Evolutionary conservation across 805 yeast genomes (phyloP), one percentile per base, ranked within the genome.

Genomic region (Pichia cabralensis): DNA sequence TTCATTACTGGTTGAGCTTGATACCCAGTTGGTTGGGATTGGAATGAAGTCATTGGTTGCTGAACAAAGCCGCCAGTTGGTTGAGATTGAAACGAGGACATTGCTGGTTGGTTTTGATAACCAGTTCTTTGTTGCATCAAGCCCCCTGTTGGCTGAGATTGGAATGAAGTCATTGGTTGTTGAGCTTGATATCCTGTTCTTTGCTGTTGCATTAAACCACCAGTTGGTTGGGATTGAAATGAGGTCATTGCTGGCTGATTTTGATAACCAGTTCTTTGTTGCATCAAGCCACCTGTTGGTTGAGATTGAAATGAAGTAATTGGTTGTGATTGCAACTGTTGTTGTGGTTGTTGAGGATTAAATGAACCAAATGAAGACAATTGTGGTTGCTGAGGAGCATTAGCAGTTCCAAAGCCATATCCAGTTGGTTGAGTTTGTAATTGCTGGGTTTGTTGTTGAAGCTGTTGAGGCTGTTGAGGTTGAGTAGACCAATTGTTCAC

Each of bases 11-110:
- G 46, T 17, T 30, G 36, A 14, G 39, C 43, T 13, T 41, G 38
- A 50, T 52, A 62, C 8, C 73, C 71, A 10, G 73, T 65, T 34
- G 58, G 56, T 45, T 56, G 67, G n/a, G n/a, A n/a, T n/a, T n/a
- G n/a, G n/a, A n/a, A n/a, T 22, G 53, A 45, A 23, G 35, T 43
- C 35, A 47, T 28, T 5, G 49, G 43, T 33, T 41, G 44, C 15
- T 31, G 38, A 15, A 15, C 28, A 15, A 36, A 21, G 15, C 33
- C 33, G 14, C 43, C 38, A 5, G 43, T 46, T 24, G 41, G 36
- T 30, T 44, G 53, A 8, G 44, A 31, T 18, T 37, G 39, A 37
- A 46, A 56, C 8, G 59, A 57, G 19, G 58, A 48, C 30, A 39
- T 47, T 22, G 39, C n/a, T n/a, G n/a, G 16, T 19, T 17, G 30